These are phyloP conservation scores for Iris pallida DNA, from an alignment of 116 monocot species.

Conservation along the genomic window DNA sequence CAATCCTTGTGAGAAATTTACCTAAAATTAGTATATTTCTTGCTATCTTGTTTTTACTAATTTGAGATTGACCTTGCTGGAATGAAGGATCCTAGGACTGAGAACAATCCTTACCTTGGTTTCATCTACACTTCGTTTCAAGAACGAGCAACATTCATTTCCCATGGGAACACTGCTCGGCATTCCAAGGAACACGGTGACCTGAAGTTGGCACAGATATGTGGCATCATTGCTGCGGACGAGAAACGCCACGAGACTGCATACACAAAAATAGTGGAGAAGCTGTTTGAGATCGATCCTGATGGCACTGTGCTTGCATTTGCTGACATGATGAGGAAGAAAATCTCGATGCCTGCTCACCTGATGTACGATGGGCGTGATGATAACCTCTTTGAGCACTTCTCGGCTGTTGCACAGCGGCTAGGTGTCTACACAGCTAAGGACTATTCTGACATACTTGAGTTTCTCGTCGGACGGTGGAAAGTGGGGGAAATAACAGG, in stretches of 20 bases:
- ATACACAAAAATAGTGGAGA: slow-evolving; percentile 17
- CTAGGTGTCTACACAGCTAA: slow-evolving; percentile 12
- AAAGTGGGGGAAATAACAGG: slow-evolving; percentile 3
- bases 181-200: slow-evolving; percentile 8
- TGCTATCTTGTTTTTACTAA: too few relatives aligned
- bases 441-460: slow-evolving; percentile 10
- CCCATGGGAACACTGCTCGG: slow-evolving; percentile 16
- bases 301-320: slow-evolving; percentile 16
- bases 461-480: slow-evolving; percentile 12
- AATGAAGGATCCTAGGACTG: slow-evolving; percentile 3
- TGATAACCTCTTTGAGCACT: slow-evolving; percentile 7
- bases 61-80: too few relatives aligned
- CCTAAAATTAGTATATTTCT: too few relatives aligned
- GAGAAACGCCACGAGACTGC: slow-evolving; percentile 19
- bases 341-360: slow-evolving; percentile 15
- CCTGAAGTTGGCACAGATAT: slow-evolving; percentile 10
- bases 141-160: slow-evolving; percentile 16
- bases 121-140: slow-evolving; percentile 18
- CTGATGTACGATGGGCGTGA: slow-evolving; percentile 16
- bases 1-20: too few relatives aligned
- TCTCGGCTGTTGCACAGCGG: slow-evolving; percentile 6
- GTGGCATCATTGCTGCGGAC: slow-evolving; percentile 12
- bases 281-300: slow-evolving; percentile 13
- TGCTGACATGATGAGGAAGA: slow-evolving; percentile 21
- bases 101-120: slow-evolving; percentile 7